Base-by-base conservation (phyloP, 257 asterid species). In the Plectranthus barbatus region DNA sequence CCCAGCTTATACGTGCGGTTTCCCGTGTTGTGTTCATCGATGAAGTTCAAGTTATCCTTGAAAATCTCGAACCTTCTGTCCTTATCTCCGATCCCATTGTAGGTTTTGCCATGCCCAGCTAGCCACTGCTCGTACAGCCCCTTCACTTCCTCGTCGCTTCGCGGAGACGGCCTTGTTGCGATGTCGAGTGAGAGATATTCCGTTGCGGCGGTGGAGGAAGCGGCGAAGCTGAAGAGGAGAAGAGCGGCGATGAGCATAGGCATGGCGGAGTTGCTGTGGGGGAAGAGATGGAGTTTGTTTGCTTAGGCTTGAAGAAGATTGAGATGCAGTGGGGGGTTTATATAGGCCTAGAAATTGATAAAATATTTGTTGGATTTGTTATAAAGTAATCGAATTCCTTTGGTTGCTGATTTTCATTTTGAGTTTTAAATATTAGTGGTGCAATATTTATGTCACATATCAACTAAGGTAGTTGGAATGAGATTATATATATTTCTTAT, bases 1-100 rank as follows among this genome's bases (percentile, higher is more conserved):
- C 96, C 98, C 60, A 91, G 64, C 78, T 76, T 69, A 34, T 88
- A 91, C 0, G 85, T 84, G 5, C 85, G 76, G 56, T 84, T 82
- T 21, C 39, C 77, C 0, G 72, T 5, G 41, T 86, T 86, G 64
- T 91, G 96, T 33, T 84, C 79, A 5, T 88, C 79, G 6, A 91
- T 66, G 69, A 88, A 91, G 56, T 58, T 82, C 37, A 86, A 56
- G 62, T 88, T 91, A 57, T 82, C 95, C 81, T 74, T 91, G 33
- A 91, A 91, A 20, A 86, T 77, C 51, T 67, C 85, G 56, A 88
- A 83, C 71, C 90, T 64, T 37, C 5, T 65, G 7, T 79, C 89
- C 60, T 77, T 81, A 66, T 87, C 94, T 37, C 72, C 91, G 42
- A 88, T 72, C 19, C 46, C 91, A 48, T 86, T 86, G 81, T 79